Evolutionary conservation across 305 asterid species (phyloP).

Genomic region (Euphrasia arctica): DNA sequence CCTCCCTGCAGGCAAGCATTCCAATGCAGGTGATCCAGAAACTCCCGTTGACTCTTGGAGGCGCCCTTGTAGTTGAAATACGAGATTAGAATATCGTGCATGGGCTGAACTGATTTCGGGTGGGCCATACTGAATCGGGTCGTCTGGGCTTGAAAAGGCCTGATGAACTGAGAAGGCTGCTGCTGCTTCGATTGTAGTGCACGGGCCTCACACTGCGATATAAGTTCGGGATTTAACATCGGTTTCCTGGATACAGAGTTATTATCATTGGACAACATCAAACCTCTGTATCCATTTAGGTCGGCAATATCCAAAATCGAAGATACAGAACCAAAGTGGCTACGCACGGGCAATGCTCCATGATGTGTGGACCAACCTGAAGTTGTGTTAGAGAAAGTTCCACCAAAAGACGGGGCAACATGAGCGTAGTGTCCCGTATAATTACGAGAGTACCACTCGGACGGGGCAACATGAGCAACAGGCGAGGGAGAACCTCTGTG

Average conservation of each 20-base stretch:
- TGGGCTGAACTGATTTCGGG: neutral
- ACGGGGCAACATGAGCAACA: conserved; percentile 30
- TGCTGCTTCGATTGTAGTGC: conserved; percentile 17
- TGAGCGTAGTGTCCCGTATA: conserved; percentile 28
- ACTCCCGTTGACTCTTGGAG: conserved; percentile 28
- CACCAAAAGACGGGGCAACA: conserved; percentile 27
- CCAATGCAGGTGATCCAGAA: conserved; percentile 40
- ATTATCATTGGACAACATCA: conserved; percentile 26
- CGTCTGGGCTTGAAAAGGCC: conserved; percentile 27
- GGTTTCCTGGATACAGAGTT: conserved; percentile 27
- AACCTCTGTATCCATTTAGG: conserved; percentile 25
- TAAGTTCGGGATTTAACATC: conserved; percentile 21
- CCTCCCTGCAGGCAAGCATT: conserved; percentile 28
- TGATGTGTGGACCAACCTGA: conserved; percentile 17
- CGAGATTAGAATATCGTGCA: conserved; percentile 28
- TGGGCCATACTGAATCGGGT: conserved; percentile 12
- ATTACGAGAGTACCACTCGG: conserved; percentile 27
- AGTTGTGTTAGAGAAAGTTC: conserved; percentile 27
- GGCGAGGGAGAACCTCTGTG: conserved; percentile 20
- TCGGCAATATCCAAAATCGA: conserved; percentile 20
- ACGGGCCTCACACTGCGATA: conserved; percentile 24
- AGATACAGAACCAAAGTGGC: conserved; percentile 27
- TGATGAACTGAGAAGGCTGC: conserved; percentile 25
- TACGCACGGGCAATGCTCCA: neutral
- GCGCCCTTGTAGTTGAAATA: conserved; percentile 31